Evolutionary conservation across 2,329 filamentous ascomycete genomes (phyloP).

Genomic region (Exophiala xenobiotica): DNA sequence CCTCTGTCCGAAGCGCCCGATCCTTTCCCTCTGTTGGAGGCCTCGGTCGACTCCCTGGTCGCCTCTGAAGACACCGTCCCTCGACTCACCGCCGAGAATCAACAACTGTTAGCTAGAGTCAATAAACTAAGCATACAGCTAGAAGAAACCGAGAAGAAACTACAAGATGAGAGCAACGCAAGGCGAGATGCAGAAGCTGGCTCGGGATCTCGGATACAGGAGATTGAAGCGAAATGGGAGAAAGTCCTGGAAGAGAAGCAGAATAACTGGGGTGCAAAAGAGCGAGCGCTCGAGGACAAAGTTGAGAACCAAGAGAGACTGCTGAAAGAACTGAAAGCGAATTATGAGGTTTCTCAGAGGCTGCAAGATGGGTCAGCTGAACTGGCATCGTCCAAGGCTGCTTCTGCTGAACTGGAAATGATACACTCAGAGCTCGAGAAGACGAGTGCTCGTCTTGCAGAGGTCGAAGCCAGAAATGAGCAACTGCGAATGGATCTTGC

Average conservation of each 20-base stretch:
- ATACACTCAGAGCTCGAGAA: slow-evolving; percentile 87
- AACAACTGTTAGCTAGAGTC: slow-evolving; percentile 78
- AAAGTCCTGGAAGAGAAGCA: slow-evolving; percentile 90
- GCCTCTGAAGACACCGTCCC: slow-evolving; percentile 89
- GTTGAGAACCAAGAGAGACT: slow-evolving; percentile 89
- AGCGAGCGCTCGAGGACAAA: slow-evolving; percentile 87
- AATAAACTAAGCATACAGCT: slow-evolving; percentile 73
- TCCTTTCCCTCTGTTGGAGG: slow-evolving; percentile 92
- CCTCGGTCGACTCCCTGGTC: slow-evolving; percentile 90
- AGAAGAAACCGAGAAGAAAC: slow-evolving; percentile 74
- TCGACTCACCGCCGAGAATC: slow-evolving; percentile 83
- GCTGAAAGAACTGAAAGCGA: slow-evolving; percentile 92
- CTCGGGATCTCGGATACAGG: slow-evolving; percentile 77
- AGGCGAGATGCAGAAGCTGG: slow-evolving; percentile 74
- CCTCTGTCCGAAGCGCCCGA: slow-evolving; percentile 93
- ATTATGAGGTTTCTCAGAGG: slow-evolving; percentile 92
- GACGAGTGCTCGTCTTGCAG: slow-evolving; percentile 79
- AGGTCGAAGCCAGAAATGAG: slow-evolving; percentile 92
- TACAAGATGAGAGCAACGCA: slow-evolving; percentile 74
- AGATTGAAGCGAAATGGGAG: slow-evolving; percentile 85
- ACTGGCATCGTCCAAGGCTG: slow-evolving; percentile 62
- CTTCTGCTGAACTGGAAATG: slow-evolving; percentile 89
- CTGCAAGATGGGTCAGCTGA: slow-evolving; percentile 67
- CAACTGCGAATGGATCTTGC: slow-evolving; percentile 87
- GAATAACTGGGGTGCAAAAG: slow-evolving; percentile 94